Evolutionary conservation across 1,284 basidiomycete species (phyloP), one percentile per base, ranked within the genome.

Genomic region (Trichosporon sp.): DNA sequence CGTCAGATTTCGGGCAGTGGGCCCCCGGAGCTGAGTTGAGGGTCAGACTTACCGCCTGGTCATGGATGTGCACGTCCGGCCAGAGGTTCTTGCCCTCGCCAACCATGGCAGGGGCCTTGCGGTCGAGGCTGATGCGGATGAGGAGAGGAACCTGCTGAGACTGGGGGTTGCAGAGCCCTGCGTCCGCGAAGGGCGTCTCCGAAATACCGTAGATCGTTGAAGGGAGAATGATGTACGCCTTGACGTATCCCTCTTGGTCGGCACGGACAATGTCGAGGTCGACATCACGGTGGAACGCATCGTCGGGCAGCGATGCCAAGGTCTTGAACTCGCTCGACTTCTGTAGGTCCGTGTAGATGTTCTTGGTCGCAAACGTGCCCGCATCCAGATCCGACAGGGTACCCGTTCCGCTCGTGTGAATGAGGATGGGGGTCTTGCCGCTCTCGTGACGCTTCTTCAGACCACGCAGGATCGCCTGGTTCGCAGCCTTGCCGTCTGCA

Each of bases 371-470:
- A 5, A 37, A 16, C 10, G 21, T 66, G 32, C 72, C 72, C 4
- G 66, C 66, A 19, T 59, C 54, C 11, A 72, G 78, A 71, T 83
- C 80, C 10, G 78, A 74, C 26, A 84, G 70, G 16, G 81, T 76
- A 64, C 82, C 83, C 7, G 83, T 84, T 11, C 84, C 84, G 67
- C 78, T 81, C 11, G 84, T 85, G 69, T 85, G 84, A 38, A 85
- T 82, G 59, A 83, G 78, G 14, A 84, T 73, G 8, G 79, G 77
- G 37, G 75, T 70, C 48, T 77, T 75, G 21, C 80, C 78, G n/a
- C 75, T 79, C 64, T 77, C 76, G 35, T 78, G 76, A 31, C 81
- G 78, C 69, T 69, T 71, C 67, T 81, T 80, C 75, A 82, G 74
- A 4, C 84, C 84, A 65, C 74, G 74, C 35, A 84, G 69, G 56